phyloP scores from a whole-genome alignment of 331 rosid species.

The Saraca asoca region DNA sequence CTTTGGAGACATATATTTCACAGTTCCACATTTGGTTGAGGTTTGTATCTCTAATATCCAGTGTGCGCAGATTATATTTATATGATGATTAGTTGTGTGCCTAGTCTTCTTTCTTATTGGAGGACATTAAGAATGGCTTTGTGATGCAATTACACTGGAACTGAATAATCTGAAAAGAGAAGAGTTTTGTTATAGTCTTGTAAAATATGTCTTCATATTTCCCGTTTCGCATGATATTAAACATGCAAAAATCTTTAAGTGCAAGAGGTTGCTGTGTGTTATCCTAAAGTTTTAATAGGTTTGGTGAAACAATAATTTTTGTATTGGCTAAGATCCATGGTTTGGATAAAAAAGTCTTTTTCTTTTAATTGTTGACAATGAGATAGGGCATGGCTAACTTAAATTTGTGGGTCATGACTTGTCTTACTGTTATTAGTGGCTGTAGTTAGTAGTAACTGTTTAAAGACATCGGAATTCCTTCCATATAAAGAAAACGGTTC shows the following conservation, averaged over 20 bases:
- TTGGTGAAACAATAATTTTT: background rate
- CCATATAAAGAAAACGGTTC: background rate
- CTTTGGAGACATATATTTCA: constrained; percentile 97
- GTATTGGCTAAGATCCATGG: constrained; percentile 17
- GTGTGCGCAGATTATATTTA: constrained; percentile 10
- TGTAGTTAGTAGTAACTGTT: constrained; percentile 22
- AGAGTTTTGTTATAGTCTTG: background rate
- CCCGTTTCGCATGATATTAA: background rate
- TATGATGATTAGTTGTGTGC: constrained; percentile 2
- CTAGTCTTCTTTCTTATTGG: constrained; percentile 24
- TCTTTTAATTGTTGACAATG: constrained; percentile 9
- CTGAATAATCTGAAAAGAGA: constrained; percentile 6
- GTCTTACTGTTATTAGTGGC: constrained; percentile 28
- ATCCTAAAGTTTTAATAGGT: background rate
- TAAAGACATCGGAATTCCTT: constrained; percentile 20
- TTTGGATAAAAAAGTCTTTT: background rate
- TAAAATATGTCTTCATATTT: constrained; percentile 3
- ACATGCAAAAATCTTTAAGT: background rate
- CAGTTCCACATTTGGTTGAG: constrained; percentile 99
- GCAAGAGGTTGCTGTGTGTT: background rate
- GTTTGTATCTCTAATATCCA: constrained; percentile 42
- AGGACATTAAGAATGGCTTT: background rate
- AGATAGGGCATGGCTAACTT: constrained; percentile 6
- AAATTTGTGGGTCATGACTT: constrained; percentile 21
- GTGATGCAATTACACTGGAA: constrained; percentile 15